Conservation (phyloP, 495 filamentous ascomycete genomes). For the Podospora anserina region DNA sequence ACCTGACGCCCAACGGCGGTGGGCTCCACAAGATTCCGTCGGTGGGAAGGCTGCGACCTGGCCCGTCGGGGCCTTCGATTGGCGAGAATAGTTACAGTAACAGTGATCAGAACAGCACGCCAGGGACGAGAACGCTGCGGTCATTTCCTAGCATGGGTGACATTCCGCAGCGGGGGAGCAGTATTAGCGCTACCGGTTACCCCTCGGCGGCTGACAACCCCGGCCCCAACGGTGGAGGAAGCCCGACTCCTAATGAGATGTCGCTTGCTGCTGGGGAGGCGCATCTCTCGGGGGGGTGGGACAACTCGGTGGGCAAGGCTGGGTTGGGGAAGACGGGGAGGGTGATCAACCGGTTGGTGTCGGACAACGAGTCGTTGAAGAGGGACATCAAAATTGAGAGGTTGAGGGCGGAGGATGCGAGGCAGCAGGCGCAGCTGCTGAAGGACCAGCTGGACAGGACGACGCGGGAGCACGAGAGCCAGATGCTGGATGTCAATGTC, state of each 20-base stretch:
- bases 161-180: slow-evolving; percentile 31
- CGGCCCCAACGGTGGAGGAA: slow-evolving; percentile 26
- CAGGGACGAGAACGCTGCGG: slow-evolving; percentile 1
- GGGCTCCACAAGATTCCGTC: slow-evolving; percentile 20
- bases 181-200: slow-evolving; percentile 21
- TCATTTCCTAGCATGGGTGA: slow-evolving; percentile 11
- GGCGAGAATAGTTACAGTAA: background rate
- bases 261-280: slow-evolving; percentile 22
- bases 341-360: slow-evolving; percentile 85
- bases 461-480: slow-evolving; percentile 62
- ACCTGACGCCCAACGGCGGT: slow-evolving; percentile 22
- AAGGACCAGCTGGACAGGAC: slow-evolving; percentile 70
- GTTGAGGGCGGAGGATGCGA: slow-evolving; percentile 67
- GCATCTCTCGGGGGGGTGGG: slow-evolving; percentile 50
- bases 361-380: slow-evolving; percentile 80
- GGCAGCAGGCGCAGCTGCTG: slow-evolving; percentile 66
- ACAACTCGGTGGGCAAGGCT: slow-evolving; percentile 72
- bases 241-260: slow-evolving; percentile 10
- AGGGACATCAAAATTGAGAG: slow-evolving; percentile 75
- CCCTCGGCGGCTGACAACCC: slow-evolving; percentile 26
- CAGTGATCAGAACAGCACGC: background rate
- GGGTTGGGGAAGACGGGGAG: slow-evolving; percentile 86
- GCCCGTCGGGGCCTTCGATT: slow-evolving; percentile 16
- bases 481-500: slow-evolving; percentile 66
- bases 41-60: slow-evolving; percentile 29